Conservation (phyloP, 345 rosid species). For the Salix brachista region DNA sequence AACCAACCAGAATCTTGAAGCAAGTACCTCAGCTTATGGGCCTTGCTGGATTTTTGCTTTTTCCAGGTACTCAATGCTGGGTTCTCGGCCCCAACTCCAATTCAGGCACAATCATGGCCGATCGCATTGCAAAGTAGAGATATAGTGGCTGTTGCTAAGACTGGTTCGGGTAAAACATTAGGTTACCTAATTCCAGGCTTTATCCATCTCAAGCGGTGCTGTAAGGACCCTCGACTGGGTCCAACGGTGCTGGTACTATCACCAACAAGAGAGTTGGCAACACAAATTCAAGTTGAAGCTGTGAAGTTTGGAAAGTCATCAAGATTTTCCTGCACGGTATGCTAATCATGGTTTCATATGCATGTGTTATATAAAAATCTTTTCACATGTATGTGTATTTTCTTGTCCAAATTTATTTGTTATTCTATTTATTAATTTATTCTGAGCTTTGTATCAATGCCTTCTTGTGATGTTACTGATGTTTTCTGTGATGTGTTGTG, state of each 20-base stretch:
- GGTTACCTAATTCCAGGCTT: constrained; percentile 92
- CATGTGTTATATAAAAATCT: background rate
- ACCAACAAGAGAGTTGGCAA: constrained; percentile 97
- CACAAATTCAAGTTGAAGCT: constrained; percentile 93
- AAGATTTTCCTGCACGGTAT: constrained; percentile 79
- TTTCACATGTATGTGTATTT: background rate
- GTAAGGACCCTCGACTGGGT: constrained; percentile 70
- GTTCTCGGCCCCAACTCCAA: constrained; percentile 92
- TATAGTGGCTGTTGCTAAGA: constrained; percentile 94
- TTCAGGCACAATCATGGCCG: constrained; percentile 99
- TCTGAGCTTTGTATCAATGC: background rate
- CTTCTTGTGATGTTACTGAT: constrained; percentile 7
- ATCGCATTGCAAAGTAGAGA: constrained; percentile 85
- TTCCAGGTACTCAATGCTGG: constrained; percentile 94
- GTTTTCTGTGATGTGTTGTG: constrained; percentile 1
- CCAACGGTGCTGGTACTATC: constrained; percentile 89
- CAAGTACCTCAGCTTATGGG: constrained; percentile 46
- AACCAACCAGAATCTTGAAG: constrained; percentile 44
- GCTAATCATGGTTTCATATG: constrained; percentile 15
- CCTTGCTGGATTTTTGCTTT: constrained; percentile 55
- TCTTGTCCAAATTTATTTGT: background rate
- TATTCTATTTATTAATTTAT: background rate
- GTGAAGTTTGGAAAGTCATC: constrained; percentile 89
- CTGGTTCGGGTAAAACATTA: constrained; percentile 96
- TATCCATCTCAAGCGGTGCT: constrained; percentile 64